Percentiles rank a stretch among this genome's conserved stretches.
Conservation (phyloP, 306 rosid genomes). For the Quillaja saponaria region DNA sequence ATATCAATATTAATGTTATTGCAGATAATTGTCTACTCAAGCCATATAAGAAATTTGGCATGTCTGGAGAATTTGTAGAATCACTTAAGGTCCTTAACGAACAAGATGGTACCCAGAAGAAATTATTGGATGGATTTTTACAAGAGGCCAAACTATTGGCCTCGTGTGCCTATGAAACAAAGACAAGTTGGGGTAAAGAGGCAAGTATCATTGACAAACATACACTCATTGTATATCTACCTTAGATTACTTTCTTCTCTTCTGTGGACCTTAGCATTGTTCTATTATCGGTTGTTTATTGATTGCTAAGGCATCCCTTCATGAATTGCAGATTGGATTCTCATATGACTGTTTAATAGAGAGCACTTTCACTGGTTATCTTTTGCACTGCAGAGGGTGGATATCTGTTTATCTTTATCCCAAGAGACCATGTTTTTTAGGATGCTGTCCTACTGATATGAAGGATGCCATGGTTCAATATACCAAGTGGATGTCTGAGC, state of each 20-base stretch:
- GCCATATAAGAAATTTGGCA: slow-evolving; percentile 35
- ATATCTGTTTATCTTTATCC: slow-evolving; percentile 45
- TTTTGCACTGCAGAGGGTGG: slow-evolving; percentile 45
- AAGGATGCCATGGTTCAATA: slow-evolving; percentile 42
- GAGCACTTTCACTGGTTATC: slow-evolving; percentile 39
- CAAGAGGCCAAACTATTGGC: slow-evolving; percentile 40
- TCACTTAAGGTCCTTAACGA: slow-evolving; percentile 34
- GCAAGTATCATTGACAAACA: slow-evolving; percentile 22
- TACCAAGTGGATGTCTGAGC: not conserved
- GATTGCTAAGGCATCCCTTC: not conserved
- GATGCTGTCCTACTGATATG: slow-evolving; percentile 45
- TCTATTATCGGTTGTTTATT: not conserved
- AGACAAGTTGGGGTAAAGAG: slow-evolving; percentile 50
- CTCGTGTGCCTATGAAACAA: slow-evolving; percentile 37
- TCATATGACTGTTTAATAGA: slow-evolving; percentile 39
- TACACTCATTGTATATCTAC: no score
- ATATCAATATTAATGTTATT: not conserved
- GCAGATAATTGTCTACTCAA: slow-evolving; percentile 36
- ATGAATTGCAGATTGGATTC: slow-evolving; percentile 36
- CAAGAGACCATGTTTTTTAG: slow-evolving; percentile 43
- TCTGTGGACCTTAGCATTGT: no score
- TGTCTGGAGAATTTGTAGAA: slow-evolving; percentile 33
- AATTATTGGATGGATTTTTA: slow-evolving; percentile 18
- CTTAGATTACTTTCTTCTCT: no score
- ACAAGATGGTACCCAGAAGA: slow-evolving; percentile 6